Percentiles rank a stretch among this genome's conserved stretches.
Evolutionary conservation across 2,329 filamentous ascomycete genomes (phyloP).

Genomic region (Scedosporium minutisporum): DNA sequence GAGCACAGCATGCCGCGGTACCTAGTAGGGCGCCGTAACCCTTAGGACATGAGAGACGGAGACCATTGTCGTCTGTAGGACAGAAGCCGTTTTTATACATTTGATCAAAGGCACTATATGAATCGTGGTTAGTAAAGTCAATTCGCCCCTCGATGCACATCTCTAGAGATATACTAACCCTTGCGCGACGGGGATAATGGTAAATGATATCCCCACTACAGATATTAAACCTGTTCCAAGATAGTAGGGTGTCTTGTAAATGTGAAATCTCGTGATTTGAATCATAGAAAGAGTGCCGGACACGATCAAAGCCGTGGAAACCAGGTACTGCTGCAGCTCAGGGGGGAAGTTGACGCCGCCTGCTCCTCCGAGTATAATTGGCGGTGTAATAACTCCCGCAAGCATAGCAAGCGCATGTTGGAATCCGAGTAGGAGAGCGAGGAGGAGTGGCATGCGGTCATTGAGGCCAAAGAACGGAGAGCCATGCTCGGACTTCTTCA

Average conservation of each 20-base stretch:
- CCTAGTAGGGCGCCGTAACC: slow-evolving; percentile 67
- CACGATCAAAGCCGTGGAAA: slow-evolving; percentile 70
- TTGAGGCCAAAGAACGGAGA: slow-evolving; percentile 80
- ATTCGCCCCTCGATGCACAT: background rate
- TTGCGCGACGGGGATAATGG: slow-evolving; percentile 63
- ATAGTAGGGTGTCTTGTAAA: slow-evolving; percentile 61
- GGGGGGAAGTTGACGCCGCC: slow-evolving; percentile 53
- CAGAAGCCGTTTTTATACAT: slow-evolving; percentile 71
- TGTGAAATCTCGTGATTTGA: slow-evolving; percentile 69
- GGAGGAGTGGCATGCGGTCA: slow-evolving; percentile 64
- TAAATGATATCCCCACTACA: slow-evolving; percentile 70
- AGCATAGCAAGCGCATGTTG: slow-evolving; percentile 74
- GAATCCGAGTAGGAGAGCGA: slow-evolving; percentile 66
- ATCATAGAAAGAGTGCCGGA: slow-evolving; percentile 65
- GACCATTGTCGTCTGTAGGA: slow-evolving; percentile 48
- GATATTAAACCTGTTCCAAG: slow-evolving; percentile 72
- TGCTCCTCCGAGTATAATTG: slow-evolving; percentile 57
- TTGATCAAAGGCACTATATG: slow-evolving; percentile 47
- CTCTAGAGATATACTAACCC: slow-evolving; percentile 26
- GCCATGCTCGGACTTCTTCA: slow-evolving; percentile 48
- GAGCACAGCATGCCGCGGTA: slow-evolving; percentile 53
- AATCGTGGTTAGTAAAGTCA: no score
- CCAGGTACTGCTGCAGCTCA: slow-evolving; percentile 62
- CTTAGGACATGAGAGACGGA: slow-evolving; percentile 61
- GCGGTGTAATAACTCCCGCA: slow-evolving; percentile 66